Base-by-base conservation (phyloP, 768 basidiomycete genomes). In the Pholiota conissans region DNA sequence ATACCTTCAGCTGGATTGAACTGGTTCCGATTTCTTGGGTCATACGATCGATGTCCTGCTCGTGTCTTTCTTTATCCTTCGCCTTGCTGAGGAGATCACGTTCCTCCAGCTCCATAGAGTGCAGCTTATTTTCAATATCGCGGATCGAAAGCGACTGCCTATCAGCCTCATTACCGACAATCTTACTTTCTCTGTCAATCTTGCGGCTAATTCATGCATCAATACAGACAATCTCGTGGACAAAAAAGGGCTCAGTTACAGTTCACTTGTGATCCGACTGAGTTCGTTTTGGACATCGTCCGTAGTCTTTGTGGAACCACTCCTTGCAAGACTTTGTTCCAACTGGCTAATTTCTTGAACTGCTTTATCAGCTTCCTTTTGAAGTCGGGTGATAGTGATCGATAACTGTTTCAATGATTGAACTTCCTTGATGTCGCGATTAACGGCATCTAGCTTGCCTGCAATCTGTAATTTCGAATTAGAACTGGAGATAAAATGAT, bases 271-370 rank as follows among this genome's bases (percentile, higher is more conserved):
- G 22, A 95, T 68, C 1, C 74, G 72, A 54, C 89, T 84, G 5
- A 97, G 76, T 66, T 97, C 88, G 24, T 64, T 73, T 69, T 98
- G 90, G 14, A 98, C 88, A 47, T 95, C 94, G 46, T 93, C 91
- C 0, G 84, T 82, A 1, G 95, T 94, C 71, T 86, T 91, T 13
- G 84, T 81, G 30, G 88, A 89, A 2, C 95, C 95, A 2, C 86
- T 86, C 6, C 80, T 73, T 18, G 80, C 74, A 14, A 99, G 79
- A 47, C 90, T 84, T 47, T 74, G 74, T 70, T 97, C 92, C 45
- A 94, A 74, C 47, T 77, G 74, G 8, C 69, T 60, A 45, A 89
- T 82, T 35, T 94, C 91, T 39, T 79, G 74, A 52, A 79, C 77
- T 16, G 93, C 78, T 13, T 76, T 76, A 52, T 83, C 77, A 32